Base-by-base conservation (phyloP, 163 green algal genomes). In the Chlamydomonas reinhardtii region DNA sequence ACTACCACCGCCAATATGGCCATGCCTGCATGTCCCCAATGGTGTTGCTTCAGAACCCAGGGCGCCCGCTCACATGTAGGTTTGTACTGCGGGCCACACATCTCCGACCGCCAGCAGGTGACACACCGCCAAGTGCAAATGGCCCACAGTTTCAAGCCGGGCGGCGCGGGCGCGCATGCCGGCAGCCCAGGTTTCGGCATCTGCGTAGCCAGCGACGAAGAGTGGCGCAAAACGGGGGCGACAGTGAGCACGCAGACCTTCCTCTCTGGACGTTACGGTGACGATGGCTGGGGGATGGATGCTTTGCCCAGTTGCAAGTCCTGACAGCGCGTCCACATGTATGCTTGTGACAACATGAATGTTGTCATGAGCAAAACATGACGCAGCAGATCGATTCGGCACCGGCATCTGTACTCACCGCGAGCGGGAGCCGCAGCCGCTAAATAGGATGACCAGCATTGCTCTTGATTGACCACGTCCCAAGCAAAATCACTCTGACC, bases 391-490 rank as follows among this genome's bases (percentile, higher is more conserved):
- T n/a, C n/a, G n/a, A n/a, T n/a, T n/a, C n/a, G n/a, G n/a, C n/a
- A n/a, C n/a, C n/a, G n/a, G 5, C 62, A 32, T 20, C 19, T 29
- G 11, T 5, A 70, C 17, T 70, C 14, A 29, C 24, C 62, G 62
- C 66, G 31, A 73, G 31, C 56, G 8, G 80, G 80, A 6, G 80
- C 80, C 35, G 80, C 80, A 20, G 80, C 80, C 12, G 80, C 80
- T n/a, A 86, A 27, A 32, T 79, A 59, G 24, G 80, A 86, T 39
- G 73, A 80, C 80, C 80, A 86, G 37, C 80, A 79, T 35, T 52
- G 24, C 17, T 79, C 69, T 52, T 27, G 29, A 2, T 12, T 15
- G 5, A 86, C 4, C 16, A 73, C 27, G 14, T 79, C 17, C 80
- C 80, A 86, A 20, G 80, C 80, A 16, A 17, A 34, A 1, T 72